Conservation (phyloP, 208 protist species). For the Entamoeba invadens region DNA sequence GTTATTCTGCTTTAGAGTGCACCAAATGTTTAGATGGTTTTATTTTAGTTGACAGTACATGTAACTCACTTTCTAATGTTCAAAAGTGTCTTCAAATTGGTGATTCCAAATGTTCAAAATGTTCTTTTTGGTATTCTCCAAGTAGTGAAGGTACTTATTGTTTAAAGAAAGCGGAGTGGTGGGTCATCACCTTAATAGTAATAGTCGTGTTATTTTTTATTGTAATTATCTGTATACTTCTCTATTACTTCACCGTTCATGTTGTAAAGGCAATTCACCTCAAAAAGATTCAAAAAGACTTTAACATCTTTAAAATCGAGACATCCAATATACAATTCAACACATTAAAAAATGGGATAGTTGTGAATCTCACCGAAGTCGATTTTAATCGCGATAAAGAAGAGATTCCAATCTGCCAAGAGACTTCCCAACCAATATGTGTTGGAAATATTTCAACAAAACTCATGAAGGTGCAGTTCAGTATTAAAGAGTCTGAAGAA, state of each 20-base stretch:
- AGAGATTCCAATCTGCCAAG: no score
- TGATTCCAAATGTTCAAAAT: neutral
- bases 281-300: no score
- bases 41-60: neutral
- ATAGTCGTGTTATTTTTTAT: no score
- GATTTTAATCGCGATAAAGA: no score
- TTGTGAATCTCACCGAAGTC: no score
- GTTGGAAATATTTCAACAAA: neutral
- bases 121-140: neutral
- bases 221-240: no score
- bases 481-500: neutral
- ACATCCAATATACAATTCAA: no score
- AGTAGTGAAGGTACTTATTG: neutral
- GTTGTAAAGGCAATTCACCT: no score
- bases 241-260: no score
- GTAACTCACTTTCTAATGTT: neutral
- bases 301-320: no score
- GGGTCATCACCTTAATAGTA: neutral
- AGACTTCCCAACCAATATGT: neutral
- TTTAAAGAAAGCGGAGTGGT: neutral
- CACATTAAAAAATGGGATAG: no score
- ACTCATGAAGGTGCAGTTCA: neutral
- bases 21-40: neutral
- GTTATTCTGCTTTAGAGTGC: no score
- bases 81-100: neutral